Percentiles rank a stretch among this genome's conserved stretches.
Conservation (phyloP, 2,329 filamentous ascomycete genomes). For the Acarospora socialis region DNA sequence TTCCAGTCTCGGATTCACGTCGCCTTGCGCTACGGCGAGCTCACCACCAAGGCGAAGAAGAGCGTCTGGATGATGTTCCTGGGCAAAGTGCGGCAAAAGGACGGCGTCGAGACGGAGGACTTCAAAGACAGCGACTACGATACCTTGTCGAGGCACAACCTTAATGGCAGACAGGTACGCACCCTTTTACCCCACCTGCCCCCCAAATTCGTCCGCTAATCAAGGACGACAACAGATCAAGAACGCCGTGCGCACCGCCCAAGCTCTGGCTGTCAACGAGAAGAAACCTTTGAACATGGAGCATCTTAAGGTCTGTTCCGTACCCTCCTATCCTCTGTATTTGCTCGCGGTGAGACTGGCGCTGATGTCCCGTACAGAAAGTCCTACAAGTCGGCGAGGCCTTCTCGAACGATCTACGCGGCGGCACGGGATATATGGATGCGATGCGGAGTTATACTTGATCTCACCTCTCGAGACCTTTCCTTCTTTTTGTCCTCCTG, state of each 20-base stretch:
- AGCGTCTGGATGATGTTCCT: slow-evolving; percentile 77
- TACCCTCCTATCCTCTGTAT: too few species aligned
- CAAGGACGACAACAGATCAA: slow-evolving; percentile 49
- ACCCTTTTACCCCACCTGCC: slow-evolving; percentile 1
- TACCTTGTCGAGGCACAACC: slow-evolving; percentile 49
- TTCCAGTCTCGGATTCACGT: slow-evolving; percentile 83
- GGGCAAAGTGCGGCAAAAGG: slow-evolving; percentile 50
- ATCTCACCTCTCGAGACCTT: too few species aligned
- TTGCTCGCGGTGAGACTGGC: too few species aligned
- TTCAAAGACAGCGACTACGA: slow-evolving; percentile 57
- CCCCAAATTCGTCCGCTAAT: not conserved
- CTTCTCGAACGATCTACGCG: slow-evolving; percentile 72
- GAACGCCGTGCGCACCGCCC: slow-evolving; percentile 70
- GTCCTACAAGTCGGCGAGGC: slow-evolving; percentile 73
- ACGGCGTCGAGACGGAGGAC: slow-evolving; percentile 44
- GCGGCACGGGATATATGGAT: slow-evolving; percentile 65
- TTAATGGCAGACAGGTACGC: slow-evolving; percentile 52
- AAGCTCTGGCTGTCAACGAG: slow-evolving; percentile 64
- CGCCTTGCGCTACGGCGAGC: slow-evolving; percentile 63
- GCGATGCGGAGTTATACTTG: slow-evolving; percentile 71
- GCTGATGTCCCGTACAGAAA: too few species aligned
- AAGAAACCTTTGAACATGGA: slow-evolving; percentile 56
- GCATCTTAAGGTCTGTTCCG: too few species aligned
- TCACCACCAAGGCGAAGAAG: slow-evolving; percentile 58
- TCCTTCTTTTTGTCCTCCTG: too few species aligned